Evolutionary conservation across 2,329 filamentous ascomycete genomes (phyloP).

Genomic region (Mollisiaceae sp.): DNA sequence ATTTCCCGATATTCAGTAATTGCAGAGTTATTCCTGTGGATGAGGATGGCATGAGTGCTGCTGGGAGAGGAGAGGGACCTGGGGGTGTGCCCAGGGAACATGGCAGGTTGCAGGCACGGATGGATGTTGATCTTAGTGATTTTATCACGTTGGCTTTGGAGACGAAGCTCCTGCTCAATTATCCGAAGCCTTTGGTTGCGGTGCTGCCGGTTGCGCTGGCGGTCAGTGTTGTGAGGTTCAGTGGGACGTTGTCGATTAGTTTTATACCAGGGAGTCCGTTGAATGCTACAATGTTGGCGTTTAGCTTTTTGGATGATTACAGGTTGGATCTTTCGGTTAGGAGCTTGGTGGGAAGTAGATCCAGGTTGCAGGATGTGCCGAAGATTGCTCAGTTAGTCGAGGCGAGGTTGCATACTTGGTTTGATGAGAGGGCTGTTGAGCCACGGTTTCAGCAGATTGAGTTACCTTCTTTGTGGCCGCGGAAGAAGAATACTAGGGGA

Average conservation of each 20-base stretch:
- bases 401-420: conserved; percentile 80
- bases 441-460: conserved; percentile 87
- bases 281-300: conserved; percentile 84
- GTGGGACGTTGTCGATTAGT: conserved; percentile 89
- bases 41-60: conserved; percentile 71
- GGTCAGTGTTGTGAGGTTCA: conserved; percentile 92
- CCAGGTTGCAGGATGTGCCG: conserved; percentile 80
- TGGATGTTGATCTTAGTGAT: conserved; percentile 97
- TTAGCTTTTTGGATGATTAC: conserved; percentile 92
- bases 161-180: conserved; percentile 93
- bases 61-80: conserved; percentile 42
- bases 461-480: conserved; percentile 80
- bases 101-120: conserved; percentile 84
- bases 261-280: conserved; percentile 79
- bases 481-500: conserved; percentile 81
- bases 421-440: conserved; percentile 85
- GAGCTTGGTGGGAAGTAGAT: conserved; percentile 79
- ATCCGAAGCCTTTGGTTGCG: conserved; percentile 86
- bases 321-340: conserved; percentile 81
- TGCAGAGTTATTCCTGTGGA: conserved; percentile 93
- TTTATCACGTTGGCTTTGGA: conserved; percentile 94
- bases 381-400: conserved; percentile 89
- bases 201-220: conserved; percentile 90
- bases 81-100: conserved; percentile 55
- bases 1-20: conserved; percentile 99